Conservation (phyloP, 2,329 filamentous ascomycete genomes). For the Pyrenochaeta sp. region DNA sequence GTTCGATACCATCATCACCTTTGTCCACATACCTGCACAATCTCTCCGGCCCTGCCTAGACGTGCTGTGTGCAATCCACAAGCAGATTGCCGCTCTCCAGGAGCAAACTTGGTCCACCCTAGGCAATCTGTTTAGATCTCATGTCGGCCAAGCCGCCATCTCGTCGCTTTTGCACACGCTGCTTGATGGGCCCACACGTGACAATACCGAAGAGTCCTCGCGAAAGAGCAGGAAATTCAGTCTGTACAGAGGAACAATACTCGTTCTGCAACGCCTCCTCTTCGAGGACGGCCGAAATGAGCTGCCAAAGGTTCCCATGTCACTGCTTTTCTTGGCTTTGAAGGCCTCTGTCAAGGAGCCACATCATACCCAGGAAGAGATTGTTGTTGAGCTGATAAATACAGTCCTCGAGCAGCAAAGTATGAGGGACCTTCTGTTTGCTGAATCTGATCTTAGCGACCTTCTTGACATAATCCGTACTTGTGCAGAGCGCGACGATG, state of each 20-base stretch:
- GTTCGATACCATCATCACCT: slow-evolving; percentile 75
- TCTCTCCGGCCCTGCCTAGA: slow-evolving; percentile 72
- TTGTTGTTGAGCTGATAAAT: slow-evolving; percentile 60
- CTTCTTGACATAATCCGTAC: slow-evolving; percentile 66
- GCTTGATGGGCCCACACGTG: slow-evolving; percentile 31
- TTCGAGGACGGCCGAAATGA: slow-evolving; percentile 42
- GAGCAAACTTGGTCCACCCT: slow-evolving; percentile 74
- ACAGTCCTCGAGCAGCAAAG: slow-evolving; percentile 54
- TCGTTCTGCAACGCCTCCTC: slow-evolving; percentile 40
- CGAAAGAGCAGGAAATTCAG: slow-evolving; percentile 31
- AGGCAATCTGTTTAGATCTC: slow-evolving; percentile 74
- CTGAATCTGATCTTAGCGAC: slow-evolving; percentile 72
- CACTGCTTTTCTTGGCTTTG: slow-evolving; percentile 43
- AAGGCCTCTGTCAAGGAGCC: slow-evolving; percentile 40
- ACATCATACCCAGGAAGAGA: slow-evolving; percentile 45
- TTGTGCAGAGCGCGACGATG: slow-evolving; percentile 54
- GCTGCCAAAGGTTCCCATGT: slow-evolving; percentile 44
- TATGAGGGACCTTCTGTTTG: slow-evolving; percentile 64
- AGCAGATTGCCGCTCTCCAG: slow-evolving; percentile 66
- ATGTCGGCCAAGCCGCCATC: slow-evolving; percentile 74
- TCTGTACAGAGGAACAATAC: slow-evolving; percentile 38
- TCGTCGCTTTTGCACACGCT: slow-evolving; percentile 68
- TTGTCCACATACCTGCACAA: slow-evolving; percentile 70
- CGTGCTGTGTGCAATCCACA: slow-evolving; percentile 75
- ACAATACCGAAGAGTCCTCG: slow-evolving; percentile 30